phyloP scores from a whole-genome alignment of 805 yeast species.

The Wickerhamiella siamensis region DNA sequence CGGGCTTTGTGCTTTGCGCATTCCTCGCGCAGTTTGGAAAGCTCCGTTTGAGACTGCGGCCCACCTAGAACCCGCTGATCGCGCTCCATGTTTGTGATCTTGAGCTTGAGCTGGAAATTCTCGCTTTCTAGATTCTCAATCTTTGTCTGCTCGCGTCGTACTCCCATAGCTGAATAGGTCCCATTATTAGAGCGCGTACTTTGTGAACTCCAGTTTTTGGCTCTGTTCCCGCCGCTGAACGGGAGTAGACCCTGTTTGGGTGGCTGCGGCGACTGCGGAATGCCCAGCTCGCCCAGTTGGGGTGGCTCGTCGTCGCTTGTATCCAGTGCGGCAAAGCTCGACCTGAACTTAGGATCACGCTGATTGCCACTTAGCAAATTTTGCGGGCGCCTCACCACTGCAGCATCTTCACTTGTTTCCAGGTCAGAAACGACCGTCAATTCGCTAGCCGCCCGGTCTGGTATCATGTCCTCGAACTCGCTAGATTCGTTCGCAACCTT shows the following conservation, averaged over 20 bases:
- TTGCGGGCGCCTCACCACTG: background rate
- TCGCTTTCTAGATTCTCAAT: constrained; percentile 14
- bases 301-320: background rate
- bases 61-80: background rate
- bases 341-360: background rate
- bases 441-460: background rate
- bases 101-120: constrained; percentile 15
- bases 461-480: background rate
- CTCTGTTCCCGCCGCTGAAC: background rate
- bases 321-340: background rate
- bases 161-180: constrained; percentile 1
- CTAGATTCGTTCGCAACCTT: background rate
- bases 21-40: background rate
- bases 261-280: too few species aligned
- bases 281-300: too few species aligned
- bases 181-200: too few species aligned
- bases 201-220: too few species aligned
- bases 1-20: background rate
- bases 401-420: background rate
- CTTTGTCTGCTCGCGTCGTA: constrained; percentile 7
- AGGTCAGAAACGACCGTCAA: background rate
- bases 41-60: background rate
- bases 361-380: background rate
- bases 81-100: constrained; percentile 6
- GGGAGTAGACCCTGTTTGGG: background rate